These are phyloP conservation scores for Hypoxylon sp. DNA, from an alignment of 2,329 filamentous ascomycete species.

Conservation along the genomic window DNA sequence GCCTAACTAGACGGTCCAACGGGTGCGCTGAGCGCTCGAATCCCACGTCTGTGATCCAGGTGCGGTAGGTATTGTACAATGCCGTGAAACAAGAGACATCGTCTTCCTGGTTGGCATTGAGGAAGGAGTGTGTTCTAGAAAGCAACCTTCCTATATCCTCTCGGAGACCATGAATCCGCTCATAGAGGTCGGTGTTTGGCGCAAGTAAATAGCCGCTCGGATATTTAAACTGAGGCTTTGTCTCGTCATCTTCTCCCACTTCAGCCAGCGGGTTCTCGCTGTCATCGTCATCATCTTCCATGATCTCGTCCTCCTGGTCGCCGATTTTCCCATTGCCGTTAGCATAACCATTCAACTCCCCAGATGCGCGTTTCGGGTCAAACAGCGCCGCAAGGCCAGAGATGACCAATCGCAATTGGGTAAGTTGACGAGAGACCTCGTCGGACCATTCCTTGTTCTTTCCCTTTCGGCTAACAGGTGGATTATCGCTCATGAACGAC, in stretches of 20 bases:
- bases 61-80: constrained; percentile 90
- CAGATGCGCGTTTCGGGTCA: constrained; percentile 80
- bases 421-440: constrained; percentile 90
- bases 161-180: constrained; percentile 83
- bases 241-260: constrained; percentile 82
- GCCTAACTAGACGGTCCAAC: constrained; percentile 85
- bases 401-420: constrained; percentile 88
- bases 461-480: constrained; percentile 88
- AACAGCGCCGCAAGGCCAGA: constrained; percentile 93
- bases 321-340: constrained; percentile 59
- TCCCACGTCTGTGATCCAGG: constrained; percentile 98
- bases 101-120: constrained; percentile 88
- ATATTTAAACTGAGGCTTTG: constrained; percentile 90
- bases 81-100: constrained; percentile 96
- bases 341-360: constrained; percentile 58
- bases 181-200: constrained; percentile 74
- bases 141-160: constrained; percentile 85
- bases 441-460: constrained; percentile 99
- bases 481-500: constrained; percentile 84
- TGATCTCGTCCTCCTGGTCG: constrained; percentile 64
- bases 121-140: constrained; percentile 86
- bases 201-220: constrained; percentile 87
- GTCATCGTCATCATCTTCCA: constrained; percentile 70
- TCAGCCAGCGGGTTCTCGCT: constrained; percentile 71
- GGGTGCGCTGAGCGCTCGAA: constrained; percentile 96